Base-by-base conservation (phyloP, 495 filamentous ascomycete genomes). In the Hyaloscypha finlandica region DNA sequence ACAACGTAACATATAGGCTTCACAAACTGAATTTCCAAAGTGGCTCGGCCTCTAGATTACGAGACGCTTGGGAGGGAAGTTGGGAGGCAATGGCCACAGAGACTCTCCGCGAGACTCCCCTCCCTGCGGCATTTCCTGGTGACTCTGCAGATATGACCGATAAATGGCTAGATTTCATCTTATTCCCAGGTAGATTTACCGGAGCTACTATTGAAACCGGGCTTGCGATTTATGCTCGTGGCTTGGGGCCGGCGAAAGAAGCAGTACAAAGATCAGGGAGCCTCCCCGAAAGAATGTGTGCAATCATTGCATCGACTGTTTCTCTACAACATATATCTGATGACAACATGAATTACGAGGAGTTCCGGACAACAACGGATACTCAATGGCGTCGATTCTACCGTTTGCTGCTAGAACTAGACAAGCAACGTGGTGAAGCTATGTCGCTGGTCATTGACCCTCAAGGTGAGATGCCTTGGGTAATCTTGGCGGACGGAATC, bases 321-420 rank as follows among this genome's bases (percentile, higher is more conserved):
- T 81, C 85, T 2, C 77, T 93, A 22, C 81, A 83, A 19, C 86
- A 83, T 64, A 83, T 78, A 32, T 80, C 85, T 29, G 81, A 86
- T 8, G 88, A 88, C 8, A 84, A 83, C n/a, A 84, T 89, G 72
- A 89, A 95, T 67, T 91, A 90, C 66, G 82, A 87, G 16, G 85
- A 88, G 52, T 94, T 90, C 75, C 83, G 88, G 52, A 77, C 78
- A 33, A 87, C 90, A 35, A 89, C 88, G 51, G 88, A 93, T 73
- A 80, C 88, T 9, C 94, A 97, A 73, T 99, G 95, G 96, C 86
- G 89, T 52, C 84, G 92, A 54, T 96, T 95, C 77, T 95, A 91
- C 79, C 88, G 94, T 51, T 83, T 97, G 29, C 83, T 94, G 58
- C 81, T 87, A 14, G 94, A 98, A 73, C 83, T 99, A 29, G 90